Conservation (phyloP, 2,329 filamentous ascomycete genomes). For the Lecanoromycetidae sp. region DNA sequence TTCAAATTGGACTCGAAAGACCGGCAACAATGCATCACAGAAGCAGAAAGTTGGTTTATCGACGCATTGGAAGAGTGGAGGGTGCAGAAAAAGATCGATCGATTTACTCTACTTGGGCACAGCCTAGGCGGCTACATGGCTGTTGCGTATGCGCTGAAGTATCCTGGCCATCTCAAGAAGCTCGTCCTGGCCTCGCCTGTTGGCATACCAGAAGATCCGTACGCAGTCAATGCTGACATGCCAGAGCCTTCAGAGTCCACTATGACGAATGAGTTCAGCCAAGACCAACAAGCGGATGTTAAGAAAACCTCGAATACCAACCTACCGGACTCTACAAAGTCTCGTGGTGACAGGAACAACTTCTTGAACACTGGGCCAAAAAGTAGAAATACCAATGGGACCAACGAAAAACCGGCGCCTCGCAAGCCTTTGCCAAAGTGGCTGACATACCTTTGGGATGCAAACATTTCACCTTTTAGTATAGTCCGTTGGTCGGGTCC, state of each 20-base stretch:
- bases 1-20: conserved; percentile 81
- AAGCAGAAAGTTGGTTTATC: conserved; percentile 92
- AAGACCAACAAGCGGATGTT: conserved; percentile 47
- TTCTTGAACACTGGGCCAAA: conserved; percentile 40
- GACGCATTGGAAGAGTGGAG: conserved; percentile 96
- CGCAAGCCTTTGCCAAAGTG: conserved; percentile 62
- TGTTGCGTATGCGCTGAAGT: conserved; percentile 90
- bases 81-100: conserved; percentile 72
- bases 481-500: conserved; percentile 80
- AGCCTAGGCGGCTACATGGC: conserved; percentile 91
- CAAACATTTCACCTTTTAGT: conserved; percentile 90
- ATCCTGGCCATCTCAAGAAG: conserved; percentile 88
- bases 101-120: conserved; percentile 87
- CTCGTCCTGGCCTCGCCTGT: conserved; percentile 90
- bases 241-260: conserved; percentile 65
- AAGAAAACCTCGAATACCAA: conserved; percentile 24
- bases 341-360: conserved; percentile 40
- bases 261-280: conserved; percentile 63
- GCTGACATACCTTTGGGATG: conserved; percentile 91
- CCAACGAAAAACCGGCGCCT: conserved; percentile 32
- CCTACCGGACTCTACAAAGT: conserved; percentile 17
- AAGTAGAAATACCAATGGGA: conserved; percentile 25
- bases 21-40: conserved; percentile 63
- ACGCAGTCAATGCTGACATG: conserved; percentile 68
- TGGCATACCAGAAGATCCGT: conserved; percentile 87